These are phyloP conservation scores for Comarum palustre DNA, from an alignment of 306 rosid species.

Conservation along the genomic window DNA sequence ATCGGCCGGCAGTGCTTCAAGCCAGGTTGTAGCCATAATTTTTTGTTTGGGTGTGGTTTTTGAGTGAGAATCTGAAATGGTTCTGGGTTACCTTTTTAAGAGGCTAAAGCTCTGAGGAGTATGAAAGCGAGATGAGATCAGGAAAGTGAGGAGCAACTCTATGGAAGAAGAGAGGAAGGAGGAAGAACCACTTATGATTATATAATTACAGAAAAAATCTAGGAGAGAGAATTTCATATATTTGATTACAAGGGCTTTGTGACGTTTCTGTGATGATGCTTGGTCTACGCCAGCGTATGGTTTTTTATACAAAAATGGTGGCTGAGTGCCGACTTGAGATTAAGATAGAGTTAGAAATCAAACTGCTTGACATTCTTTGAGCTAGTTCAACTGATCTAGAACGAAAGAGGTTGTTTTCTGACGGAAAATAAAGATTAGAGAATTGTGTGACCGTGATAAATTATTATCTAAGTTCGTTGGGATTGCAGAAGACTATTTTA, in stretches of 20 bases:
- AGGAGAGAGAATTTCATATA: constrained; percentile 25
- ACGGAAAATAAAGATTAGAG: too few species aligned
- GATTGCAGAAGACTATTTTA: too few species aligned
- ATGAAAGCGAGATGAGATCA: background rate
- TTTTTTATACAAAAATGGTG: too few species aligned
- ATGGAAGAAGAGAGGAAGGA: constrained; percentile 49
- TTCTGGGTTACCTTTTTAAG: background rate
- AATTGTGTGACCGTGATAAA: too few species aligned
- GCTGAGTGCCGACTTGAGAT: too few species aligned
- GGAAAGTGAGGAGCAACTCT: constrained; percentile 46
- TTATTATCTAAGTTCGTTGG: too few species aligned
- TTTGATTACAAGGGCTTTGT: constrained; percentile 7
- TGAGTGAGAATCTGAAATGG: background rate
- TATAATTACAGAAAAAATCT: constrained; percentile 14
- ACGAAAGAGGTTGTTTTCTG: too few species aligned
- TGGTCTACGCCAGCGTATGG: background rate
- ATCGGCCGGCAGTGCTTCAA: constrained; percentile 4
- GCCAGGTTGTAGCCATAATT: constrained; percentile 26
- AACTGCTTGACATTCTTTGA: too few species aligned
- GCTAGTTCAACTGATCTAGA: too few species aligned
- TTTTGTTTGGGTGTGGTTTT: background rate
- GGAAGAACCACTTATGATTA: background rate
- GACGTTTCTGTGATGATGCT: background rate
- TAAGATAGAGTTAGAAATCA: too few species aligned
- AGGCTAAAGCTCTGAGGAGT: background rate